Evolutionary conservation across 805 yeast genomes (phyloP).

Genomic region (Sugiyamaella mastotermitis): DNA sequence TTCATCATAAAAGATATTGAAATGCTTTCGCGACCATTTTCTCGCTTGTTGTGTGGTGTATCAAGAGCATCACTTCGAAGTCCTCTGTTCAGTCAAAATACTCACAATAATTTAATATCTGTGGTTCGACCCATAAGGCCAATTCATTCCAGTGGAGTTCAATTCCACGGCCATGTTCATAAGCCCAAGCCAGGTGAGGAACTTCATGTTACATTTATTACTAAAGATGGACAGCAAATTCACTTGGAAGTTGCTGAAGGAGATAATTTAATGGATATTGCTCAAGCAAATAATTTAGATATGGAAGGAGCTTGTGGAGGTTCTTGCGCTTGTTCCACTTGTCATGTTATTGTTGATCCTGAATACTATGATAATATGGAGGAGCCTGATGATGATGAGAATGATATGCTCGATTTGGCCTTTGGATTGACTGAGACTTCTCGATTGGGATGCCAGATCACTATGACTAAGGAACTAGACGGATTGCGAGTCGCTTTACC

Average conservation of each 20-base stretch:
- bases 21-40: no score
- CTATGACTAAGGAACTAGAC: constrained; percentile 83
- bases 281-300: constrained; percentile 87
- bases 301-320: constrained; percentile 99
- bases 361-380: constrained; percentile 85
- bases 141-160: background rate
- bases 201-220: constrained; percentile 76
- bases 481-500: constrained; percentile 95
- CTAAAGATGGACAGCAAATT: constrained; percentile 83
- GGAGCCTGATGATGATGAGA: constrained; percentile 96
- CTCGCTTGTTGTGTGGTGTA: no score
- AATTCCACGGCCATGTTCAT: constrained; percentile 75
- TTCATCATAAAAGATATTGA: no score
- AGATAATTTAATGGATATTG: constrained; percentile 85
- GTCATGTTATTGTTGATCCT: constrained; percentile 95
- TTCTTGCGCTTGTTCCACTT: constrained; percentile 97
- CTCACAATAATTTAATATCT: no score
- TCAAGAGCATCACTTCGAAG: no score
- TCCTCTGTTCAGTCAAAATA: no score
- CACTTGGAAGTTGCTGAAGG: constrained; percentile 87
- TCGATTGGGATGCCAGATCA: constrained; percentile 89
- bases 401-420: constrained; percentile 96
- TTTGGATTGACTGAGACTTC: constrained; percentile 97
- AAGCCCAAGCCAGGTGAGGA: constrained; percentile 94
- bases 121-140: no score